These are phyloP conservation scores for Euphorbia lathyris DNA, from an alignment of 345 rosid species.

Conservation along the genomic window DNA sequence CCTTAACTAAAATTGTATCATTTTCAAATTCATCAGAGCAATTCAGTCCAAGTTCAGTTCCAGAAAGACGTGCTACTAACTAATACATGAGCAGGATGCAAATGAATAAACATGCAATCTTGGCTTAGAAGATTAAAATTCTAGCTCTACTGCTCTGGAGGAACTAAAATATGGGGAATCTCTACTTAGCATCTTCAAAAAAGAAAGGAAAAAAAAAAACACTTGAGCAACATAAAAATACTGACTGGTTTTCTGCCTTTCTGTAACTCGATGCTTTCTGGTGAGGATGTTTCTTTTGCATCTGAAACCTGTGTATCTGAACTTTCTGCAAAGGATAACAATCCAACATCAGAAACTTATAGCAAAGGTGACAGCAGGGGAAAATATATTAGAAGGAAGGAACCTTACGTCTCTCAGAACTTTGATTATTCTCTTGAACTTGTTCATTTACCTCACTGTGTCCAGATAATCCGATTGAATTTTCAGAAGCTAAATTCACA, in stretches of 20 bases:
- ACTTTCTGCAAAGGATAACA: conserved; percentile 36
- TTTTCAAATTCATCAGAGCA: background rate
- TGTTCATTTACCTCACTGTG: conserved; percentile 35
- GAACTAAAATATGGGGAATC: background rate
- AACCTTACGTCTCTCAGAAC: conserved; percentile 40
- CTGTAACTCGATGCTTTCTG: conserved; percentile 41
- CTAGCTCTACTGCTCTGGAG: no score
- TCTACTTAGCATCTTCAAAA: background rate
- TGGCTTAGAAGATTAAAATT: background rate
- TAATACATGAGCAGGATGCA: background rate
- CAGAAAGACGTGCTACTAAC: background rate
- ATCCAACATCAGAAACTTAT: conserved; percentile 12
- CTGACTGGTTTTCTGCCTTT: conserved; percentile 65
- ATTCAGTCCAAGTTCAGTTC: background rate
- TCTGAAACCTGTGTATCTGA: conserved; percentile 27
- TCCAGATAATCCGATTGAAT: conserved; percentile 26
- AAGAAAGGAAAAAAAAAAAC: background rate
- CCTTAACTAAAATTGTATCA: background rate
- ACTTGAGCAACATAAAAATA: background rate
- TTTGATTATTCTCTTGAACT: conserved; percentile 38
- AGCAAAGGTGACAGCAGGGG: background rate
- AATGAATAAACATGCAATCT: background rate
- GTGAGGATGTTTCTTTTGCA: conserved; percentile 39
- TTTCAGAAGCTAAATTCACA: conserved; percentile 21
- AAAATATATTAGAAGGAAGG: conserved; percentile 16